Evolutionary conservation across 805 yeast genomes (phyloP).

Genomic region (Lipomyces oligophaga): DNA sequence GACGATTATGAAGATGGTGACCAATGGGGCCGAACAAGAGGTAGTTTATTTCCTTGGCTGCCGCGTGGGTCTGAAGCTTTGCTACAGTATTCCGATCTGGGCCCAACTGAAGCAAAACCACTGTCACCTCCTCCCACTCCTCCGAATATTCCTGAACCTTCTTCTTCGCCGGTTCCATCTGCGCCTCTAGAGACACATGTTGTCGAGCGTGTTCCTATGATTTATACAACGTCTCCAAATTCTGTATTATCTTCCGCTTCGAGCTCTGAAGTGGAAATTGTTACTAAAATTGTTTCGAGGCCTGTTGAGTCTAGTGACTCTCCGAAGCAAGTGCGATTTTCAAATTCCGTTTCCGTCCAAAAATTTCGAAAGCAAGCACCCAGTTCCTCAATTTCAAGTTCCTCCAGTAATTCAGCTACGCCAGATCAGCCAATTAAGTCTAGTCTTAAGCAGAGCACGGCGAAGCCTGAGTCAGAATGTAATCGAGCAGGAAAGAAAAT

Average conservation of each 20-base stretch:
- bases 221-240: background rate
- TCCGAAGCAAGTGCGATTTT: conserved; percentile 47
- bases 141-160: background rate
- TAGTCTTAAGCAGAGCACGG: too few relatives aligned
- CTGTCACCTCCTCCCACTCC: background rate
- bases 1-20: conserved; percentile 42
- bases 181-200: background rate
- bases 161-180: background rate
- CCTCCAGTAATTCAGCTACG: too few relatives aligned
- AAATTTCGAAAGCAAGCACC: conserved; percentile 43
- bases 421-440: too few relatives aligned
- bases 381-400: conserved; percentile 12
- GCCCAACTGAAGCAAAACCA: background rate
- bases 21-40: conserved; percentile 38
- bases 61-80: conserved; percentile 21
- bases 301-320: conserved; percentile 2
- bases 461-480: too few relatives aligned
- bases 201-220: background rate
- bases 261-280: background rate
- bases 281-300: too few relatives aligned
- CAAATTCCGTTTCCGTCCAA: conserved; percentile 52
- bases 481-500: too few relatives aligned
- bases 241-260: background rate
- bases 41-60: conserved; percentile 37
- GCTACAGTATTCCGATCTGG: background rate